Conservation (phyloP, 2,329 filamentous ascomycete species). For the Pseudopyricularia cyperi region DNA sequence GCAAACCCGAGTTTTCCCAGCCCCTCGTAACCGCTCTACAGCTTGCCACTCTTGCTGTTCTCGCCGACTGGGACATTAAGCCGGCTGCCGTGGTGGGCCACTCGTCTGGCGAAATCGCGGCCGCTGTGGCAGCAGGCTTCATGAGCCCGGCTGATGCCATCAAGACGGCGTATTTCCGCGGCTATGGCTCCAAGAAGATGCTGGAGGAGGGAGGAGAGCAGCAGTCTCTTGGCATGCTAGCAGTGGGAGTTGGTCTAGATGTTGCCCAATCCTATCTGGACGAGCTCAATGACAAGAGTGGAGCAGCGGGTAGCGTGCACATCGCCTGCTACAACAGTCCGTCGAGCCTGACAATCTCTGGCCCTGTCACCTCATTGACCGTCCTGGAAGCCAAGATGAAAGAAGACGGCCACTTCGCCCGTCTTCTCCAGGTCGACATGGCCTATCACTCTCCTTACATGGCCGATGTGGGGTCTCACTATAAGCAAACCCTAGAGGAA, state of each 20-base stretch:
- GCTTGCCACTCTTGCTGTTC: constrained; percentile 17
- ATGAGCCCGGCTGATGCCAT: constrained; percentile 9
- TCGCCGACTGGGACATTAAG: constrained; percentile 8
- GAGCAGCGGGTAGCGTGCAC: constrained; percentile 3
- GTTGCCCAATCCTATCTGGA: neutral
- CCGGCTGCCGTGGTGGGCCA: constrained; percentile 11
- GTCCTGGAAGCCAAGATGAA: constrained; percentile 8
- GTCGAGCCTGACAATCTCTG: constrained; percentile 21
- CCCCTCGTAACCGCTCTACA: constrained; percentile 30
- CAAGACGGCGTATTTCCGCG: constrained; percentile 10
- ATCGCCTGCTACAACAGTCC: constrained; percentile 22
- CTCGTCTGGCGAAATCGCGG: constrained; percentile 13
- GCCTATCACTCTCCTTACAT: constrained; percentile 25
- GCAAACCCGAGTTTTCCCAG: constrained; percentile 15
- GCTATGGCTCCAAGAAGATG: neutral
- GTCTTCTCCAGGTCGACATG: constrained; percentile 17
- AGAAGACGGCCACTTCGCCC: constrained; percentile 13
- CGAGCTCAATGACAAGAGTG: neutral
- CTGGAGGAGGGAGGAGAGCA: neutral
- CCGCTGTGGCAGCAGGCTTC: constrained; percentile 10
- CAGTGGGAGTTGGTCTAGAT: neutral
- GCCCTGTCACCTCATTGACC: constrained; percentile 8
- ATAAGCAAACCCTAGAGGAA: neutral
- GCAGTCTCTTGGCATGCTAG: neutral
- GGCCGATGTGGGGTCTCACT: constrained; percentile 6